Base-by-base conservation (phyloP, 495 filamentous ascomycete species). In the Elasticomyces elasticus region DNA sequence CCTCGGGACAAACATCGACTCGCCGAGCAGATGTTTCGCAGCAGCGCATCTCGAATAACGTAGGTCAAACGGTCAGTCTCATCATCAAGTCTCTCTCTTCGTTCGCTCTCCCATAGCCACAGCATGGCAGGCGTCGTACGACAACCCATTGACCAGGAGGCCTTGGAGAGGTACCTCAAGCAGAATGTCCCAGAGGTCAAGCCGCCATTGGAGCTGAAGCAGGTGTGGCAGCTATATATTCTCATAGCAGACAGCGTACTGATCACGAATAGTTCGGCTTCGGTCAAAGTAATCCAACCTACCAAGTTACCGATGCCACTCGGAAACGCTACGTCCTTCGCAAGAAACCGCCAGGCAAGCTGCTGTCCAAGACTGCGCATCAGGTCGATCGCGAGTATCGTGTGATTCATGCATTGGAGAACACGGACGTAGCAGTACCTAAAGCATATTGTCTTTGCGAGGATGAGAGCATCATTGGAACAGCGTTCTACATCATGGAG, bases 271-370 rank as follows among this genome's bases (percentile, higher is more conserved):
- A 95, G 82, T 97, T 96, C 65, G 86, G 89, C 60, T 97, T 90
- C 66, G 91, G 91, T 46, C 91, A 96, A 71, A 95, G 88, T 40
- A 98, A 96, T 67, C 91, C 92, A 24, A 98, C 92, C 11, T 98
- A 96, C 72, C 85, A 87, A 54, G 74, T 98, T 58, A 94, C 80
- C 13, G 79, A 79, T 55, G 70, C 79, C 54, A 74, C 81, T 67
- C 80, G 81, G 51, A 65, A 71, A 54, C 78, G 79, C 58, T 94
- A 81, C 67, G 92, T 95, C 10, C 73, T 96, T 65, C 86, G 91
- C 63, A 96, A 97, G 77, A 96, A 96, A 71, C 91, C 91, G 10
- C 89, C 91, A 2, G 91, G 91, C 60, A 79, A 83, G 69, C 82
- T 97, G 5, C 76, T 95, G 20, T 94, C 86, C 49, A 90, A 88